Evolutionary conservation across 2,329 filamentous ascomycete genomes (phyloP), one percentile per base, ranked within the genome.

Genomic region (Fusarium sp.): DNA sequence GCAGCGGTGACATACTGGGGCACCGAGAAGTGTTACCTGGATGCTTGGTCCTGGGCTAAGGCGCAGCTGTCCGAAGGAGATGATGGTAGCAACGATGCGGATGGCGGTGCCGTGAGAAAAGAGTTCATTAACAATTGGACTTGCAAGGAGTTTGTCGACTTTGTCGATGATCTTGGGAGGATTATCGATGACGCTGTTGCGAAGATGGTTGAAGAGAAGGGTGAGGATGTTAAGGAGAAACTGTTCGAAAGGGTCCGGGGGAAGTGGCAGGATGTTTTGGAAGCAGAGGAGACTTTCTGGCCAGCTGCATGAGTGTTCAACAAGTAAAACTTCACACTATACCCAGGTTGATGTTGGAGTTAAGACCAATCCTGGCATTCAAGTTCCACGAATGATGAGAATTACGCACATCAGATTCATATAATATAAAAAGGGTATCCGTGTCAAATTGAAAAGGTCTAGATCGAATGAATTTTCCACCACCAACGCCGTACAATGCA

Each of bases 1-100:
- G 90, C 89, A 7, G 82, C 92, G 64, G 85, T 92, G 4, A 84
- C 92, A n/a, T 85, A 94, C 23, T 94, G 90, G 88, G 88, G 88
- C n/a, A 93, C 90, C 2, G 92, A 95, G 78, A 87, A 83, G 46
- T 85, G 83, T 62, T 90, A 90, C 73, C 74, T 89, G 19, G 81
- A 85, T 39, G 84, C 88, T 14, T 90, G 88, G 88, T 81, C 79
- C 11, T 85, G 82, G 75, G 84, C 84, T 5, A 81, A 76, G 64
- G 66, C 75, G 6, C 78, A 83, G 69, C 75, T 79, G 19, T 67
- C 72, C 3, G 64, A 64, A 17, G 45, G 56, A 3, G 59, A 62
- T 3, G 46, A 65, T 19, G 58, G 48, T 1, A 64, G 69, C n/a
- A 72, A 75, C n/a, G 89, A 91, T 72, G 80, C 80, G 1, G 90